Evolutionary conservation across 768 basidiomycete species (phyloP), one percentile per base, ranked within the genome.

Genomic region (Mrakia hoshinonis): DNA sequence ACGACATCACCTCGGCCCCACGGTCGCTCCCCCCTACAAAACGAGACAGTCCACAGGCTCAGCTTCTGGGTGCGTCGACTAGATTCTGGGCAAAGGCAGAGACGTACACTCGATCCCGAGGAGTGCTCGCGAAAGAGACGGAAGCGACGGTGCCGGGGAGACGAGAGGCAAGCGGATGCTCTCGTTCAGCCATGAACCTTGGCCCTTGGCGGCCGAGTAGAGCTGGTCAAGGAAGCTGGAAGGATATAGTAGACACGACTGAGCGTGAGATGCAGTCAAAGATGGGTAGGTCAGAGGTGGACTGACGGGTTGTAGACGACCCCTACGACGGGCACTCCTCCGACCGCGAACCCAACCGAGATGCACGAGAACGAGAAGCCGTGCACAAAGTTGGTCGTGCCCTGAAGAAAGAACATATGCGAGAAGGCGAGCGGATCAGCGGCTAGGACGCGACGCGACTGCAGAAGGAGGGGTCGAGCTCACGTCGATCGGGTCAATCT

Each of bases 271-370:
- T n/a, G 2, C n/a, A 51, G 24, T 15, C 24, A 3, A 10, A 52
- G 51, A 52, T 20, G 51, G 51, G 20, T 51, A 52, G 20, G 6
- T 52, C 24, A 1, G n/a, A 64, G 47, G 74, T 91, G 85, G 67
- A 93, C 84, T 84, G 92, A 93, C 0, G 94, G 94, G 77, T 93
- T 93, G 82, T 87, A 95, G 73, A 97, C 88, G 49, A 98, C 92
- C 5, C 77, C 76, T 67, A 49, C 55, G 13, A 68, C 63, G 36
- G 60, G 61, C n/a, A 18, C 31, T 20, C 65, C 54, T 60, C 26
- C 83, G 81, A 90, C 87, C 73, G 94, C 88, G 76, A 98, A 82
- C 9, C 93, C 94, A 65, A 98, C 85, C 22, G 93, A 96, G 78
- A 94, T 89, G 79, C 90, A 92, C 34, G 86, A 89, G 79, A 87